phyloP scores from a whole-genome alignment of 140 eudicot species.

The Flaveria floridana region DNA sequence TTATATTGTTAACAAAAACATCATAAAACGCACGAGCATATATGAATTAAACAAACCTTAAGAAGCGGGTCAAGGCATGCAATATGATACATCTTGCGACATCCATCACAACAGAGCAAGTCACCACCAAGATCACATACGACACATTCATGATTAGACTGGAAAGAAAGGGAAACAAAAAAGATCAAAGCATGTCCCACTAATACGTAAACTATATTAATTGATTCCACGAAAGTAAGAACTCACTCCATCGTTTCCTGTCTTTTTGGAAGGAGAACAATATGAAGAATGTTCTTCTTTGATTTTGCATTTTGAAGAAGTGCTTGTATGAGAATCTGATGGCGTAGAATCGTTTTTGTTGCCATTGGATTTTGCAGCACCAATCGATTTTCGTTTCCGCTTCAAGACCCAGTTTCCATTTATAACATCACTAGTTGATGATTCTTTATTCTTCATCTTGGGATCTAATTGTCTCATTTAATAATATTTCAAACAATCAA shows the following conservation, averaged over 20 bases:
- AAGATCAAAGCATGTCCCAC: background rate
- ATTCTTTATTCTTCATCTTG: conserved; percentile 59
- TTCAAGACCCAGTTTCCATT: conserved; percentile 70
- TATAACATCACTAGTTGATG: conserved; percentile 44
- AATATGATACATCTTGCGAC: conserved; percentile 75
- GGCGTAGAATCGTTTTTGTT: conserved; percentile 34
- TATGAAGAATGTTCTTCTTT: conserved; percentile 35
- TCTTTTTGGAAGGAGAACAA: conserved; percentile 48
- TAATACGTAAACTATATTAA: conserved; percentile 4
- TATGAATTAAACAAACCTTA: conserved; percentile 51
- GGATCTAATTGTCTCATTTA: conserved; percentile 29
- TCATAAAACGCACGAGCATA: background rate
- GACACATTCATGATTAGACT: conserved; percentile 73
- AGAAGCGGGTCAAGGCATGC: conserved; percentile 82
- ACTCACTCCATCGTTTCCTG: conserved; percentile 75
- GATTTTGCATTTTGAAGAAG: conserved; percentile 36
- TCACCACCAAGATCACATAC: conserved; percentile 86
- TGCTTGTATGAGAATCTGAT: conserved; percentile 42
- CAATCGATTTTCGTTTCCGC: conserved; percentile 63
- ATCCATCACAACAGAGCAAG: conserved; percentile 73
- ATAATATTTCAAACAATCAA: conserved; percentile 15
- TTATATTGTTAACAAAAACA: background rate
- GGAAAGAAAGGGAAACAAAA: conserved; percentile 21
- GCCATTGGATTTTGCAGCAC: conserved; percentile 44
- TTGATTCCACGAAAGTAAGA: background rate